These are phyloP conservation scores for Monosporascus sp. DNA, from an alignment of 2,329 filamentous ascomycete genomes.

Conservation along the genomic window DNA sequence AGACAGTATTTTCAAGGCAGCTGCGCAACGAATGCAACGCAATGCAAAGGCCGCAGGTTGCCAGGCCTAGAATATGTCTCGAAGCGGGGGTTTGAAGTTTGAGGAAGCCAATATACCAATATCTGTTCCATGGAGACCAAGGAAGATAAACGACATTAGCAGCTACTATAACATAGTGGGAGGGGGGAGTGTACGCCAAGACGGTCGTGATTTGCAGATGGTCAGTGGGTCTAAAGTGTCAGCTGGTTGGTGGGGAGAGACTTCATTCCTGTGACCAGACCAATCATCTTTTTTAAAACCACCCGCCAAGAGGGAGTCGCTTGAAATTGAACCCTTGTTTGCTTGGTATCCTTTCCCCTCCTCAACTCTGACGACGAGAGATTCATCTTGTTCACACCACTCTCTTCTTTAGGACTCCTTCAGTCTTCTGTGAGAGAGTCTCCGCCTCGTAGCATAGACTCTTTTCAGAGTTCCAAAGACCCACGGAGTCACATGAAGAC, in stretches of 20 bases:
- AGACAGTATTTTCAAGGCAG: slow-evolving; percentile 7
- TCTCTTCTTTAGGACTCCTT: slow-evolving; percentile 9
- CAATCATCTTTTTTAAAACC: slow-evolving; percentile 8
- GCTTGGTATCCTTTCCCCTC: slow-evolving; percentile 5
- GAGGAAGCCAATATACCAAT: not conserved
- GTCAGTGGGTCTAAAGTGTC: slow-evolving; percentile 29
- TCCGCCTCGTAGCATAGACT: slow-evolving; percentile 12
- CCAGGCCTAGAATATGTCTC: not conserved
- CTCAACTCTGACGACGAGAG: not conserved
- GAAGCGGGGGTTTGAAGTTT: not conserved
- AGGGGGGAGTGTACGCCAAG: slow-evolving; percentile 17
- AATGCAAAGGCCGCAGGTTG: slow-evolving; percentile 6
- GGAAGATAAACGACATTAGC: not conserved
- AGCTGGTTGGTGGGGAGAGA: slow-evolving; percentile 30
- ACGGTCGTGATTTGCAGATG: slow-evolving; percentile 31
- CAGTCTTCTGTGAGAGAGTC: slow-evolving; percentile 13
- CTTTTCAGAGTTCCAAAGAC: slow-evolving; percentile 19
- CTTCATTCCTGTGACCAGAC: slow-evolving; percentile 8
- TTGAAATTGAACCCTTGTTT: slow-evolving; percentile 4
- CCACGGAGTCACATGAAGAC: slow-evolving; percentile 29
- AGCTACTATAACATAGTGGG: slow-evolving; percentile 10
- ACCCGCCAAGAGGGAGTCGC: not conserved
- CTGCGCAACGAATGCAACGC: slow-evolving; percentile 18
- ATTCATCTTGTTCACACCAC: slow-evolving; percentile 24
- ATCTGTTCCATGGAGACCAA: not conserved